Percentiles rank a stretch among this genome's conserved stretches.
These are phyloP conservation scores for Dactylellina haptotyla DNA, from an alignment of 2,329 filamentous ascomycete species.

Conservation along the genomic window DNA sequence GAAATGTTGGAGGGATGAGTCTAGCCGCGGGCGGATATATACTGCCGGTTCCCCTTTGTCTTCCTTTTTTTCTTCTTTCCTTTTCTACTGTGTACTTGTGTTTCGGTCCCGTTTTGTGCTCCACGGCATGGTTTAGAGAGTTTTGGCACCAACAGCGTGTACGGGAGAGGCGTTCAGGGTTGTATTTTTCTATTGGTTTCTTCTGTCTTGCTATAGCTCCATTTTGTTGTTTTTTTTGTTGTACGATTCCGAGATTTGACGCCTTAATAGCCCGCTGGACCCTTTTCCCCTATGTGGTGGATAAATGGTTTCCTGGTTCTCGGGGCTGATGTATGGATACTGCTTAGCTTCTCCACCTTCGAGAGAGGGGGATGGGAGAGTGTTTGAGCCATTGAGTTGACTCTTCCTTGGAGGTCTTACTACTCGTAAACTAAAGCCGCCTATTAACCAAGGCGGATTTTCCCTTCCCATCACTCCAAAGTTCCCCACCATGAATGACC, in stretches of 20 bases:
- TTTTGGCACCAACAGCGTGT: background rate
- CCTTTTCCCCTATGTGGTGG: background rate
- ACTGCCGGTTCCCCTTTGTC: slow-evolving; percentile 4
- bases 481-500: background rate
- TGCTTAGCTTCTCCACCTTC: background rate
- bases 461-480: background rate
- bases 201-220: background rate
- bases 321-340: slow-evolving; percentile 4
- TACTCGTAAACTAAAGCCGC: background rate
- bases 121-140: background rate
- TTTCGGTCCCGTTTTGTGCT: background rate
- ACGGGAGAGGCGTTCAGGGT: slow-evolving; percentile 21
- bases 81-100: background rate
- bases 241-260: slow-evolving; percentile 1
- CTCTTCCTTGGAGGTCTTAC: background rate
- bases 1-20: slow-evolving; percentile 73
- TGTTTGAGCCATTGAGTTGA: background rate
- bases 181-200: background rate
- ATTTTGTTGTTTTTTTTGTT: background rate
- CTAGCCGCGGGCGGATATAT: too few relatives aligned
- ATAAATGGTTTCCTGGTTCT: slow-evolving; percentile 7
- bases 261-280: background rate
- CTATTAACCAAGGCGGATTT: slow-evolving; percentile 2
- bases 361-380: background rate
- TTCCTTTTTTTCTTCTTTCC: background rate